Evolutionary conservation across 2,329 filamentous ascomycete species (phyloP), one percentile per base, ranked within the genome.

Genomic region (Penicillium sp.): DNA sequence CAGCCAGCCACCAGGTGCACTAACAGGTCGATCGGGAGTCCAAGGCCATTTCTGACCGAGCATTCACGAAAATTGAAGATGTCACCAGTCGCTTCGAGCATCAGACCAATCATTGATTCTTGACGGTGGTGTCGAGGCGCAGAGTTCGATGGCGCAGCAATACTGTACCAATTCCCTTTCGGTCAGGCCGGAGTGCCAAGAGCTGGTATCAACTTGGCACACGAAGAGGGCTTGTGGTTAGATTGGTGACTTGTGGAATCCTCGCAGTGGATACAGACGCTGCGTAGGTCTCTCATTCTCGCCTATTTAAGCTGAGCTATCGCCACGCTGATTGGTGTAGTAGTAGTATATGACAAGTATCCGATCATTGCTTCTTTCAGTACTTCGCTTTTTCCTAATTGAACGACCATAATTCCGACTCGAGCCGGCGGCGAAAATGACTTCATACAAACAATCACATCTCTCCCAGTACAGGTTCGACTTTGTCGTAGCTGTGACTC

Each of bases 361-460:
- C 22, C 22, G 30, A 33, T 33, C 8, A 28, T 15, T 47, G 24
- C 44, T 26, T 5, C 10, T 17, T 24, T 47, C 24, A 24, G 1
- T 47, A 9, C 42, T 9, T 45, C 42, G 22, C 42, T 26, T 26
- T 24, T 44, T 24, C 6, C 12, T 12, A 4, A 45, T 47, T 12
- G n/a, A 24, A 22, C 40, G 9, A 44, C 0, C 42, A 45, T 45
- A n/a, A 40, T 40, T 4, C 38, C 6, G 17, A 40, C 38, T 40
- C 13, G 22, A 47, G 1, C 13, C 9, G 19, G 24, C 19, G 17
- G 44, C 22, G 7, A 47, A 26, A 26, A 47, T 47, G 44, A 47
- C 44, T 47, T 47, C 44, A 47, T 47, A 47, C 44, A 47, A 47
- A 15, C 44, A 47, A 47, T 47, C 44, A 7, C 44, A 47, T 17